Evolutionary conservation across 805 yeast species (phyloP), one percentile per base, ranked within the genome.

Genomic region (Yarrowia sp.): DNA sequence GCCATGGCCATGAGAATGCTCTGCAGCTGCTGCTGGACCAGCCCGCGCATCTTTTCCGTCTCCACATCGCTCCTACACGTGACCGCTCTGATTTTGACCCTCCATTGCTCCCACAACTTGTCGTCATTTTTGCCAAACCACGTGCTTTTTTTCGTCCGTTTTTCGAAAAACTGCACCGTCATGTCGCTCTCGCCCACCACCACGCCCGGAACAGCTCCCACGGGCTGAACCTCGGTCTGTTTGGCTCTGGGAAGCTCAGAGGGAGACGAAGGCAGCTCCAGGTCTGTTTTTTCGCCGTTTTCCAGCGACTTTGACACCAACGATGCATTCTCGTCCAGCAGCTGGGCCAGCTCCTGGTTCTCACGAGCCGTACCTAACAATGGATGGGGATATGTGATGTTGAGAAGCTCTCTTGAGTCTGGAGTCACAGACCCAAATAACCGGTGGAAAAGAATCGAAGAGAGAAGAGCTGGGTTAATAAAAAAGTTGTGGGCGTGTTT

Each of bases 101-200:
- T 76, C 96, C 97, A 90, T 26, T 83, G 80, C 74, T 90, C 96
- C 92, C 95, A 90, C 72, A 85, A 79, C 32, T 79, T 63, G 67
- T 63, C 85, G 53, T 83, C 86, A 41, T 78, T 79, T 41, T 63
- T 63, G 11, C 67, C 67, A 15, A 63, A 63, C 67, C 67, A 63
- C 15, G 67, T 63, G 26, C 22, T 14, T 36, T 49, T 63, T 67
- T 73, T 73, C 40, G 55, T 49, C 36, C 72, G 72, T 68, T 71
- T 69, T 38, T 74, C 77, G 70, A 71, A 77, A 72, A 80, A 80
- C 70, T 73, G 73, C 19, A 77, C 48, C 10, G 72, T 72, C 53
- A 74, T 67, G 46, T 67, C 69, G n/a, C 48, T 40, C 22, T 22
- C 56, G 2, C 56, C 67, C 5, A 22, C 56, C 19, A 38, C 56